These are phyloP conservation scores for Blastobotrys ciferrii DNA, from an alignment of 1,139 yeast species.

Conservation along the genomic window DNA sequence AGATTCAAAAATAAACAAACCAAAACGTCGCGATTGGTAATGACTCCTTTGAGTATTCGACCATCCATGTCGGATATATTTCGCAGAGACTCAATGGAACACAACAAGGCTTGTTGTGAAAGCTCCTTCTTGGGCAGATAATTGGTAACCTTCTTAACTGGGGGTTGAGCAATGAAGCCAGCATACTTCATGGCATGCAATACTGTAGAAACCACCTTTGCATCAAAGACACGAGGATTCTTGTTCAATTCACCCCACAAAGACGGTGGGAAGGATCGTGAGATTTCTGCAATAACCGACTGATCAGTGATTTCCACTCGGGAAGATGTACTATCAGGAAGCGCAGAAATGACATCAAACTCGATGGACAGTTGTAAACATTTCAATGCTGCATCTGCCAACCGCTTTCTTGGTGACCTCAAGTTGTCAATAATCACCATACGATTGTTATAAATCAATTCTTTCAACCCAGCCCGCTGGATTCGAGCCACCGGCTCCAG, in stretches of 20 bases:
- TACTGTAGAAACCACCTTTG: constrained; percentile 15
- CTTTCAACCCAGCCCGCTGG: constrained; percentile 14
- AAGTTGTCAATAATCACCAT: constrained; percentile 6
- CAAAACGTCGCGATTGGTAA: constrained; percentile 36
- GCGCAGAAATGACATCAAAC: constrained; percentile 23
- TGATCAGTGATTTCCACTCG: constrained; percentile 12
- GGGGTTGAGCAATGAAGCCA: constrained; percentile 25
- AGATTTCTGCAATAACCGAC: constrained; percentile 21
- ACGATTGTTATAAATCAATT: constrained; percentile 7
- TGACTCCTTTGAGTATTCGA: constrained; percentile 42
- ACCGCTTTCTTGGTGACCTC: not conserved
- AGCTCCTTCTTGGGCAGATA: constrained; percentile 22
- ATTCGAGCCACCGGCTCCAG: constrained; percentile 11
- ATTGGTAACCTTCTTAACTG: constrained; percentile 20
- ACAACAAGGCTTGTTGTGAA: constrained; percentile 18
- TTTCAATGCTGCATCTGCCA: constrained; percentile 3
- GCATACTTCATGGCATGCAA: constrained; percentile 18
- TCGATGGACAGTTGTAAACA: constrained; percentile 10
- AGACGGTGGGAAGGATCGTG: constrained; percentile 17
- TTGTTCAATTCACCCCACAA: constrained; percentile 20
- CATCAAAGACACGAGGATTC: constrained; percentile 15
- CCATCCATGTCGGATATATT: constrained; percentile 46
- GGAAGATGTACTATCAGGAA: constrained; percentile 20
- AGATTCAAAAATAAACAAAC: constrained; percentile 25
- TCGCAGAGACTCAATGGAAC: constrained; percentile 20